These are phyloP conservation scores for Kurtzmaniella quercitrusa DNA, from an alignment of 1,139 yeast genomes.

Conservation along the genomic window DNA sequence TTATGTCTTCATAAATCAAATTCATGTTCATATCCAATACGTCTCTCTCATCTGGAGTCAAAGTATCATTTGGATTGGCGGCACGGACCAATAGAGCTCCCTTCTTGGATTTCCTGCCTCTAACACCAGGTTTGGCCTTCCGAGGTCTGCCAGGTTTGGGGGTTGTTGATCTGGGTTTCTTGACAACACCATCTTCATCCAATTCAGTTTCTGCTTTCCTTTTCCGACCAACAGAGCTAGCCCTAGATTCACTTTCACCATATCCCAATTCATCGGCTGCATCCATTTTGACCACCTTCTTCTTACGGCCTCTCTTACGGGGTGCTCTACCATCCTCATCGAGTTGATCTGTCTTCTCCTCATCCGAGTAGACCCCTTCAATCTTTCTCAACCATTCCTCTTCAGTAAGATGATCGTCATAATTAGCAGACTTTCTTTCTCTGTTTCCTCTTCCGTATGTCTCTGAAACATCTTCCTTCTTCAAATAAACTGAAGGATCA, in stretches of 20 bases:
- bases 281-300: constrained; percentile 21
- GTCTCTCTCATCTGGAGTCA: constrained; percentile 39
- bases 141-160: constrained; percentile 24
- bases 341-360: constrained; percentile 23
- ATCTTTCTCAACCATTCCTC: constrained; percentile 72
- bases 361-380: constrained; percentile 43
- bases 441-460: constrained; percentile 63
- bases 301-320: constrained; percentile 18
- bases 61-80: constrained; percentile 37
- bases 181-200: constrained; percentile 12
- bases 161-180: constrained; percentile 27
- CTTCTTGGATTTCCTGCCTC: constrained; percentile 17
- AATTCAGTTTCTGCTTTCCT: constrained; percentile 9
- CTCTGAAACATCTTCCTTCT: constrained; percentile 34
- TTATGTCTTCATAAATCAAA: constrained; percentile 40
- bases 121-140: constrained; percentile 18
- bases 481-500: constrained; percentile 48
- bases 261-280: constrained; percentile 11
- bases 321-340: constrained; percentile 8
- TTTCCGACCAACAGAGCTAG: constrained; percentile 4
- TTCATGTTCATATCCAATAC: constrained; percentile 39
- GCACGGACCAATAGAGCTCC: constrained; percentile 30
- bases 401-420: constrained; percentile 70
- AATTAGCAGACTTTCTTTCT: constrained; percentile 56
- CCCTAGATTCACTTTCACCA: constrained; percentile 8